phyloP scores from a whole-genome alignment of 257 asterid genomes.

The Schizonepeta tenuifolia region DNA sequence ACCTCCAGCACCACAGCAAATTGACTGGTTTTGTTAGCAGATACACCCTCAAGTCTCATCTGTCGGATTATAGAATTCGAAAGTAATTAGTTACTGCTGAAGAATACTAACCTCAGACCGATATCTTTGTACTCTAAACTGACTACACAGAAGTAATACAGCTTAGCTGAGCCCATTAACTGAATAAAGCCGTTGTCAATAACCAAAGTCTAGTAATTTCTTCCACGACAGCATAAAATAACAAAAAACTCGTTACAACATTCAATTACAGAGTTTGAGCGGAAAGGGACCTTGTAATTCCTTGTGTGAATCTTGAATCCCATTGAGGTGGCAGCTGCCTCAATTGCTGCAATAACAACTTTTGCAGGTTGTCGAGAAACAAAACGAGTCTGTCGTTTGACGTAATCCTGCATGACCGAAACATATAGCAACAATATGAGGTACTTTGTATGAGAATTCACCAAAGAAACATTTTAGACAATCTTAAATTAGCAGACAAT shows the following conservation, averaged over 20 bases:
- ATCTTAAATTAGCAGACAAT: neutral
- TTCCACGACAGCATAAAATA: conserved; percentile 9
- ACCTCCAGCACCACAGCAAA: conserved; percentile 97
- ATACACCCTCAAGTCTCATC: conserved; percentile 89
- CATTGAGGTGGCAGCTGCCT: conserved; percentile 79
- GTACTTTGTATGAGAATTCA: neutral
- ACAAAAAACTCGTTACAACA: conserved; percentile 3
- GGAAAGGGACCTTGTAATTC: conserved; percentile 69
- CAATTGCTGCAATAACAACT: conserved; percentile 67
- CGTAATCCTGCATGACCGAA: conserved; percentile 61
- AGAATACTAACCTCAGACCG: conserved; percentile 19
- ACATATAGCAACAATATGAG: conserved; percentile 16
- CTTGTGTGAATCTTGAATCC: conserved; percentile 83
- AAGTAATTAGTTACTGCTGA: conserved; percentile 22
- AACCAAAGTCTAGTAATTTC: conserved; percentile 17
- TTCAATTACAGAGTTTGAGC: conserved; percentile 13
- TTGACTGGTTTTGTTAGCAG: conserved; percentile 65
- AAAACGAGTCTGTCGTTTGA: conserved; percentile 93
- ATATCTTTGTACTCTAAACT: conserved; percentile 8
- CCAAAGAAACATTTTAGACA: neutral
- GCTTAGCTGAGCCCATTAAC: neutral
- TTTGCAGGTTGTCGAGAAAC: conserved; percentile 88
- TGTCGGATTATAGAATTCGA: conserved; percentile 43
- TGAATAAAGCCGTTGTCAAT: conserved; percentile 8
- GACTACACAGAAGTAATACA: neutral